phyloP scores from a whole-genome alignment of 2,329 filamentous ascomycete genomes.

The Penicillium paneum region DNA sequence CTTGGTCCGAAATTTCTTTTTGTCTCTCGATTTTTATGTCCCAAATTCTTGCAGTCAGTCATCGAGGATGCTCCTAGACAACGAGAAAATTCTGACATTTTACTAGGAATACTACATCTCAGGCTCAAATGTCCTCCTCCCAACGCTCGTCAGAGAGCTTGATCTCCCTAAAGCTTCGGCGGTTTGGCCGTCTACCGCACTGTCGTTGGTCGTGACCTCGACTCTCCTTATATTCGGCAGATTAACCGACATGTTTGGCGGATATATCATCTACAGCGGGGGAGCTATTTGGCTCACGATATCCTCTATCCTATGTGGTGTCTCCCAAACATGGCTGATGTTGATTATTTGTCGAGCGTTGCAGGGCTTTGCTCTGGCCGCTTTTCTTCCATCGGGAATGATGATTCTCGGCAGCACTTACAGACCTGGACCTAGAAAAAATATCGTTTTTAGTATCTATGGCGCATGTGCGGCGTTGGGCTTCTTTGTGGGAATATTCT shows the following conservation, averaged over 20 bases:
- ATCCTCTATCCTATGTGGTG: slow-evolving; percentile 69
- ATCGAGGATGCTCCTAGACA: not conserved
- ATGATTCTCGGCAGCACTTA: slow-evolving; percentile 65
- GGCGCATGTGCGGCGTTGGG: slow-evolving; percentile 51
- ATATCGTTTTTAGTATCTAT: slow-evolving; percentile 62
- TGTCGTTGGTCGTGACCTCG: slow-evolving; percentile 49
- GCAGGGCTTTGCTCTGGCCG: slow-evolving; percentile 70
- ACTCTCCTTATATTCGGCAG: slow-evolving; percentile 55
- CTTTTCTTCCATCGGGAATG: slow-evolving; percentile 67
- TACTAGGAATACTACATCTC: slow-evolving; percentile 69
- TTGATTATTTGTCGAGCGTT: slow-evolving; percentile 70
- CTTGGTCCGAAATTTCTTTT: slow-evolving; percentile 60
- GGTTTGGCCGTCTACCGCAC: slow-evolving; percentile 54
- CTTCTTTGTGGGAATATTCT: slow-evolving; percentile 58
- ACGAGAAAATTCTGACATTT: not conserved
- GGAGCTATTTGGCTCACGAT: slow-evolving; percentile 62
- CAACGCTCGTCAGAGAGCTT: slow-evolving; percentile 60
- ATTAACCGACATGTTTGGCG: slow-evolving; percentile 60
- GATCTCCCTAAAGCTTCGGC: slow-evolving; percentile 63
- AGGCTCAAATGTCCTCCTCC: slow-evolving; percentile 68
- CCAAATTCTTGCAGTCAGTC: slow-evolving; percentile 58
- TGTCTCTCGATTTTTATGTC: slow-evolving; percentile 61
- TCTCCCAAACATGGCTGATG: slow-evolving; percentile 65
- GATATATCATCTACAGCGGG: slow-evolving; percentile 61
- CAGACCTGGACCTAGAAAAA: slow-evolving; percentile 66